These are phyloP conservation scores for Carpinus viminea DNA, from an alignment of 306 rosid genomes.

Conservation along the genomic window DNA sequence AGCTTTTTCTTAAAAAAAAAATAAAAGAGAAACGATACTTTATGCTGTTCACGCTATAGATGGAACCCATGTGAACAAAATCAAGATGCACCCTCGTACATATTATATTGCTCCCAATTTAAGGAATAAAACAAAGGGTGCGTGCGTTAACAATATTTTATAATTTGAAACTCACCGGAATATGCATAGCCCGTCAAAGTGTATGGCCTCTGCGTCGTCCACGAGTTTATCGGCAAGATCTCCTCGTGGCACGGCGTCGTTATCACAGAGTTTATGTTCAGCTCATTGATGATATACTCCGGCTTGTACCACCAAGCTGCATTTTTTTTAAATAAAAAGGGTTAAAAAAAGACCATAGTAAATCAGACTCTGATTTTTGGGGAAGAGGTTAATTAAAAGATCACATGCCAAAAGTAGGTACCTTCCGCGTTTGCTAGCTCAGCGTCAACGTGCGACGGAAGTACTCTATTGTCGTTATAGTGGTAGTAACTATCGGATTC, in stretches of 20 bases:
- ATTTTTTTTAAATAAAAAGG: background rate
- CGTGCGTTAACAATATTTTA: no score
- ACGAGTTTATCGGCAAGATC: constrained; percentile 70
- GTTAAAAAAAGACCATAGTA: background rate
- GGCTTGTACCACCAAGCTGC: constrained; percentile 97
- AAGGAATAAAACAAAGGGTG: background rate
- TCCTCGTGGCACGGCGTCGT: constrained; percentile 87
- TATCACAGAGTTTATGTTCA: constrained; percentile 82
- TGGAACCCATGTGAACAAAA: background rate
- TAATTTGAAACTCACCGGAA: constrained; percentile 53
- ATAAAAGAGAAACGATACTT: background rate
- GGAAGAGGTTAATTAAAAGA: background rate
- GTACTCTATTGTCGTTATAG: constrained; percentile 66
- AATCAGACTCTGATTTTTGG: background rate
- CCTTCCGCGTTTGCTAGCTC: constrained; percentile 84
- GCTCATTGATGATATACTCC: constrained; percentile 74
- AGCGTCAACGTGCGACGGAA: constrained; percentile 75
- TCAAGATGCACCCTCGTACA: background rate
- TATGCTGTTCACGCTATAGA: background rate
- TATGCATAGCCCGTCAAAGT: constrained; percentile 73
- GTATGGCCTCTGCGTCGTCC: constrained; percentile 73
- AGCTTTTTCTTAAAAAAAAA: background rate
- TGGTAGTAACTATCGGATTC: constrained; percentile 67
- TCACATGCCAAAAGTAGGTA: constrained; percentile 1
- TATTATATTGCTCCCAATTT: background rate